Evolutionary conservation across 345 rosid genomes (phyloP).

Genomic region (sweet orange (Citrus sinensis)): DVS_A1.0 CM039161.1:9729501-9730000

Average conservation of each 20-base stretch:
- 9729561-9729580: neutral
- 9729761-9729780: neutral
- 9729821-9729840: constrained; percentile 21
- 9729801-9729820: neutral
- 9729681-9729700: neutral
- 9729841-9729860: neutral
- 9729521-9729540: neutral
- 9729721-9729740: no score
- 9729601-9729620: no score
- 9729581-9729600: neutral
- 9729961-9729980: constrained; percentile 24
- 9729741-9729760: neutral
- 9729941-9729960: neutral
- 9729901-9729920: neutral
- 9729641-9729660: neutral
- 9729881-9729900: constrained; percentile 14
- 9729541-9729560: neutral
- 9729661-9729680: no score
- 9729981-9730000: neutral
- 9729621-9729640: neutral
- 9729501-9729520: neutral
- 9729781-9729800: neutral
- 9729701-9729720: neutral
- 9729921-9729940: constrained; percentile 2
- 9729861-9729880: constrained; percentile 10